These are phyloP conservation scores for Orychophragmus violaceus DNA, from an alignment of 345 rosid species.

Conservation along the genomic window DNA sequence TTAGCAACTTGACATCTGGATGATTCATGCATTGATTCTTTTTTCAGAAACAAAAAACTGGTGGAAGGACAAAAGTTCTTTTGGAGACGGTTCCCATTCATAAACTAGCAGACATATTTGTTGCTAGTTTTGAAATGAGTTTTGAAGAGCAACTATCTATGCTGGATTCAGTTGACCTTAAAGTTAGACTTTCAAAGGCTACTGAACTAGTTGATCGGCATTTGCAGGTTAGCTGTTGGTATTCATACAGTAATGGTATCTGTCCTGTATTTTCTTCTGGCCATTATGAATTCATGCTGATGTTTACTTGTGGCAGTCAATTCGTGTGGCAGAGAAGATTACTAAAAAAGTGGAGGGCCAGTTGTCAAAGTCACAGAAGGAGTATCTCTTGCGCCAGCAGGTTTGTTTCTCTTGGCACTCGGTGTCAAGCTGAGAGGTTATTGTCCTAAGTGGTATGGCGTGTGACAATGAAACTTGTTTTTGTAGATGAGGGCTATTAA, in stretches of 20 bases:
- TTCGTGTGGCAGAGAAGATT: conserved; percentile 98
- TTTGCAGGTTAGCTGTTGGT: conserved; percentile 61
- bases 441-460: conserved; percentile 1
- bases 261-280: conserved; percentile 1
- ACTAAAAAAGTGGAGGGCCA: conserved; percentile 99
- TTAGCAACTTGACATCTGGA: neutral
- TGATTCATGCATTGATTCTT: conserved; percentile 17
- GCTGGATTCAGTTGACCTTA: conserved; percentile 92
- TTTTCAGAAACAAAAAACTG: conserved; percentile 83
- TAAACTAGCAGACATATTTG: conserved; percentile 98
- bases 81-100: conserved; percentile 96
- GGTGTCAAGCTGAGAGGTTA: neutral
- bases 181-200: conserved; percentile 91
- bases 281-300: conserved; percentile 24
- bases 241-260: conserved; percentile 12
- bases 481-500: conserved; percentile 97
- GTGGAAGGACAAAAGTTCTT: conserved; percentile 91
- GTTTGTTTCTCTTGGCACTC: conserved; percentile 39
- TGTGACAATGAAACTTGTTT: conserved; percentile 9
- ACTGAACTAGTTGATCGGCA: conserved; percentile 97
- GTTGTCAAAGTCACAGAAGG: conserved; percentile 96
- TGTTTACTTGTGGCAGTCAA: conserved; percentile 67
- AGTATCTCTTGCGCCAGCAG: conserved; percentile 98
- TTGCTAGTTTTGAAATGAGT: conserved; percentile 98
- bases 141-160: conserved; percentile 93